Percentiles rank a stretch among this genome's conserved stretches.
Evolutionary conservation across 2,329 filamentous ascomycete species (phyloP).

Genomic region (Kalmusia sp.): DNA sequence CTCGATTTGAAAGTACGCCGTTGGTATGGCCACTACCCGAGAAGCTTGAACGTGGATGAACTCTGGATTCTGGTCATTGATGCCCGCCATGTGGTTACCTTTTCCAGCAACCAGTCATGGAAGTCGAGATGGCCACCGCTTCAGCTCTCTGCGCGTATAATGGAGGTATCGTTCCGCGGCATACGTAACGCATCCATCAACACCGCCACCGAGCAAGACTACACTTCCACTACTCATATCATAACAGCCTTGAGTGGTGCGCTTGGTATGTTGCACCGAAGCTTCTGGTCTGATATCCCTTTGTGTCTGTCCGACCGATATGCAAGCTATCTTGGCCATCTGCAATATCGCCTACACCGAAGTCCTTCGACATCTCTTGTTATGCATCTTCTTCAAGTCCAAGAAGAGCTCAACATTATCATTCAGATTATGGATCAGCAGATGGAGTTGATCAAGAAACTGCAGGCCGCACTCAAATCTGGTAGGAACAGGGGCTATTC

Average conservation of each 20-base stretch:
- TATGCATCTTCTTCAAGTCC: conserved; percentile 53
- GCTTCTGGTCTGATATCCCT: conserved; percentile 52
- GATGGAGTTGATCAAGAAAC: conserved; percentile 43
- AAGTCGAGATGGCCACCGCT: conserved; percentile 52
- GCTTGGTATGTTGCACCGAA: conserved; percentile 52
- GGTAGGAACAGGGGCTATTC: conserved; percentile 10
- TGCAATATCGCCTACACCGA: conserved; percentile 52
- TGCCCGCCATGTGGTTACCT: conserved; percentile 50
- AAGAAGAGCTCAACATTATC: conserved; percentile 54
- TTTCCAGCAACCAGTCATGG: conserved; percentile 53
- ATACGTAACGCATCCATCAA: conserved; percentile 49
- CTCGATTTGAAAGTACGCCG: conserved; percentile 52
- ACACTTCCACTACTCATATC: conserved; percentile 47
- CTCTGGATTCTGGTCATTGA: conserved; percentile 53
- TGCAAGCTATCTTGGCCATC: conserved; percentile 51
- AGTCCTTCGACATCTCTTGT: conserved; percentile 52
- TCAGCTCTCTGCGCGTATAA: conserved; percentile 49
- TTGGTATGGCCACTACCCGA: conserved; percentile 53
- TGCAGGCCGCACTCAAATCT: conserved; percentile 29
- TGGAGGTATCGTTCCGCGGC: conserved; percentile 50
- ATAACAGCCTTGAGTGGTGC: conserved; percentile 49
- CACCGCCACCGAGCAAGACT: conserved; percentile 41
- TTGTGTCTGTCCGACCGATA: conserved; percentile 52
- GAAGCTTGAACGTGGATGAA: conserved; percentile 52
- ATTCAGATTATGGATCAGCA: conserved; percentile 54